These are phyloP conservation scores for Mayamaea pseudoterrestris DNA, from an alignment of 108 stramenopile genomes.

Conservation along the genomic window DNA sequence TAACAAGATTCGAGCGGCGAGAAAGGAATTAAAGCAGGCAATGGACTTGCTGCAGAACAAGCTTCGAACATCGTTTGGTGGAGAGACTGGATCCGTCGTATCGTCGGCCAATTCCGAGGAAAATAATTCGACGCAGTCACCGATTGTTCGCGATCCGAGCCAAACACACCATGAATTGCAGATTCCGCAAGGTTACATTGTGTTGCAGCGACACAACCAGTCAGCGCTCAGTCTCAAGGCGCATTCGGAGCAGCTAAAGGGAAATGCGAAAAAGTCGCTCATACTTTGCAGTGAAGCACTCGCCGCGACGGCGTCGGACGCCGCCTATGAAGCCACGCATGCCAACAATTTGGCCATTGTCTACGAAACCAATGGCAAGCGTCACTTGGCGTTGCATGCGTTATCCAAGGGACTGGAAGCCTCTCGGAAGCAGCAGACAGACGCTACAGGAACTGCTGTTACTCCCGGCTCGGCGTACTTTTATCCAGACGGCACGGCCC, in stretches of 20 bases:
- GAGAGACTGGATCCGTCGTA: slow-evolving; percentile 6
- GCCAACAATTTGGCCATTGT: slow-evolving; percentile 67
- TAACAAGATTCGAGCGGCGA: slow-evolving; percentile 23
- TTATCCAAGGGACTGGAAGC: slow-evolving; percentile 41
- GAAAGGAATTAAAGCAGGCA: slow-evolving; percentile 73
- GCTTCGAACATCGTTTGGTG: slow-evolving; percentile 16
- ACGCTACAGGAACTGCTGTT: too few relatives aligned
- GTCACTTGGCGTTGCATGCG: slow-evolving; percentile 57
- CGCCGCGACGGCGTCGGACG: slow-evolving; percentile 11
- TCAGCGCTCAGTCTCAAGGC: slow-evolving; percentile 66
- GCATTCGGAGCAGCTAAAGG: slow-evolving; percentile 64
- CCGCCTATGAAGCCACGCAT: slow-evolving; percentile 50
- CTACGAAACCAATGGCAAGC: slow-evolving; percentile 53
- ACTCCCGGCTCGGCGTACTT: slow-evolving; percentile 8
- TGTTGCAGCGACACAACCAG: slow-evolving; percentile 39
- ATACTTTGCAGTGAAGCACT: slow-evolving; percentile 64
- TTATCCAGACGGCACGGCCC: slow-evolving; percentile 47
- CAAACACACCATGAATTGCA: slow-evolving; percentile 10
- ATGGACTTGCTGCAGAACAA: slow-evolving; percentile 81
- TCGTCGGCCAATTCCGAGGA: slow-evolving; percentile 7
- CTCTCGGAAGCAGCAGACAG: slow-evolving; percentile 1
- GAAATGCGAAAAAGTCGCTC: slow-evolving; percentile 69
- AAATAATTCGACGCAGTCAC: background rate
- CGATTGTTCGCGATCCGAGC: slow-evolving; percentile 8
- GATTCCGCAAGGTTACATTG: slow-evolving; percentile 1